Conservation (phyloP, 2,329 filamentous ascomycete species). For the Cercospora sojina region DNA sequence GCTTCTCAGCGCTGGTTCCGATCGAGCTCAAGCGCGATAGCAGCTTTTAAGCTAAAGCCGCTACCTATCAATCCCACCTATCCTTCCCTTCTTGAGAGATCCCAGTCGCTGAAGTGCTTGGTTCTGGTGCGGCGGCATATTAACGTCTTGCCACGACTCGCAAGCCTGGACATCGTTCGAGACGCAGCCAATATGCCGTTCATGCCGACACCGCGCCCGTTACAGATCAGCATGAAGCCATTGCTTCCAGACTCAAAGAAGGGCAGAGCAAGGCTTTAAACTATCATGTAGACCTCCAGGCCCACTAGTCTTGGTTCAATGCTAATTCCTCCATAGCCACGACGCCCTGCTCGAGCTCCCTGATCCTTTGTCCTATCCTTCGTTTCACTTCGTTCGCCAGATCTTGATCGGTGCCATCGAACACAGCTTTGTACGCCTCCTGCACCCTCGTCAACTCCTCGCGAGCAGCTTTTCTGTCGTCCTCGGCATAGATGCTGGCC, state of each 20-base stretch:
- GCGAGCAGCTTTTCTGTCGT: constrained; percentile 54
- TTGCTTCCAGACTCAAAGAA: background rate
- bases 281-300: background rate
- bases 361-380: constrained; percentile 52
- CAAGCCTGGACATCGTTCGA: background rate
- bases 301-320: constrained; percentile 44
- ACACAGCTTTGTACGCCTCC: constrained; percentile 46
- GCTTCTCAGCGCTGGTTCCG: background rate
- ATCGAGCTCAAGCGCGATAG: background rate
- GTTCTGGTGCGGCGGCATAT: background rate
- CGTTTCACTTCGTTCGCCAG: constrained; percentile 53
- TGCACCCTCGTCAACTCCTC: constrained; percentile 54
- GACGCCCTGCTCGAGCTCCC: constrained; percentile 55
- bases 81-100: background rate
- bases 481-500: constrained; percentile 56
- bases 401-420: constrained; percentile 44
- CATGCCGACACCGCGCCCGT: too few species aligned
- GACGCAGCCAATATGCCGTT: background rate
- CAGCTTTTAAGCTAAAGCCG: background rate
- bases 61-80: background rate
- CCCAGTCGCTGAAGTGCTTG: background rate
- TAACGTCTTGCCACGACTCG: background rate
- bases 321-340: constrained; percentile 53
- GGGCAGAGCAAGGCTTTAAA: background rate
- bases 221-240: background rate